phyloP scores from a whole-genome alignment of 2,329 filamentous ascomycete species.

The Sporothrix variecibatus region DNA sequence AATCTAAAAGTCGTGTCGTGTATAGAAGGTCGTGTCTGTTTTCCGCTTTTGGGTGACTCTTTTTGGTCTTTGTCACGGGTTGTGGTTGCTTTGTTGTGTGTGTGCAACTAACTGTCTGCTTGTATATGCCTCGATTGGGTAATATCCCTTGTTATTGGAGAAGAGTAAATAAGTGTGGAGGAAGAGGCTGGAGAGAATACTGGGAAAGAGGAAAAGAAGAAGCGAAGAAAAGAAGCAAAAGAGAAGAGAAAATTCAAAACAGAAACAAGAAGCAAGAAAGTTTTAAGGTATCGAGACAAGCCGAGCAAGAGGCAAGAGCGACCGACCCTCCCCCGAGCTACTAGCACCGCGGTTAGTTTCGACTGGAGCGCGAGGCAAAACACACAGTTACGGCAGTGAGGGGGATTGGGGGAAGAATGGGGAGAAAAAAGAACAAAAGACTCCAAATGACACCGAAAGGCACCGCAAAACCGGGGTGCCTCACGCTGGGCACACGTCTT shows the following conservation, averaged over 20 bases:
- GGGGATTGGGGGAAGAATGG: neutral
- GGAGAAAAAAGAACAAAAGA: neutral
- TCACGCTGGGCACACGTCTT: slow-evolving; percentile 12
- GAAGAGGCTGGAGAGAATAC: neutral
- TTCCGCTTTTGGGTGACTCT: slow-evolving; percentile 1
- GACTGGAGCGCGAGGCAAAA: slow-evolving; percentile 4
- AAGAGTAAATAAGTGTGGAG: neutral
- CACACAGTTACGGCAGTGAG: neutral
- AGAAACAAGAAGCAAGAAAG: neutral
- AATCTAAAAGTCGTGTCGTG: slow-evolving; percentile 8
- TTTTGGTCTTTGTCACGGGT: neutral
- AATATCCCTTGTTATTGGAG: slow-evolving; percentile 19
- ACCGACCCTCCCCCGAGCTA: slow-evolving; percentile 1
- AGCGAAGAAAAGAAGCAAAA: neutral
- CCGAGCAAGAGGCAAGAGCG: slow-evolving; percentile 12
- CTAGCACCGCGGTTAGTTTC: slow-evolving; percentile 7
- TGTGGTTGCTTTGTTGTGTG: slow-evolving; percentile 16
- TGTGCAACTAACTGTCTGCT: neutral
- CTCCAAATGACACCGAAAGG: neutral
- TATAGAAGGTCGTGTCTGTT: neutral
- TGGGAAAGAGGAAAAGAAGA: neutral
- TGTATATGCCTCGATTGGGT: slow-evolving; percentile 19
- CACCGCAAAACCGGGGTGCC: slow-evolving; percentile 15
- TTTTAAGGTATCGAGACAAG: neutral
- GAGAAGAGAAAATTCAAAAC: neutral